Evolutionary conservation across 768 basidiomycete species (phyloP), one percentile per base, ranked within the genome.

Genomic region (Xanthoconium stramineum): DNA sequence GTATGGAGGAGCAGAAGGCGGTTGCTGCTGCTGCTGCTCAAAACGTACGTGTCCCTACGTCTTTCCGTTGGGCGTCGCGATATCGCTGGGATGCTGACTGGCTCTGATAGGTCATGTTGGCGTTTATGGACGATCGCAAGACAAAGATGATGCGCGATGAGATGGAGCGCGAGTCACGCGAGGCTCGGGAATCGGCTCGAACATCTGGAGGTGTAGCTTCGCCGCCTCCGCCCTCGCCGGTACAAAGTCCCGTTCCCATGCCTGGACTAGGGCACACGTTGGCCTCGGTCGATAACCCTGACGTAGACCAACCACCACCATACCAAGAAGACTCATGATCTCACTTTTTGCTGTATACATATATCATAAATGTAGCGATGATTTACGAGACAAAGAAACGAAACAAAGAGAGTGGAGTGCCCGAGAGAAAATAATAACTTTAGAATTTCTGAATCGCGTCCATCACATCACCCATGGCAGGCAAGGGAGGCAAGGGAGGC

Each of bases 91-190:
- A 24, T 24, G 24, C 24, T 24, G 24, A 24, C 24, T 10, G 13
- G 10, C 17, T 38, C 11, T 24, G 17, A 43, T 59, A 92, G 91
- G 84, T 88, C n/a, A 89, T 84, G 67, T 70, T 91, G 48, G 86
- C 86, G 2, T 92, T 83, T 66, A 77, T 91, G 64, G 91, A 94
- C 46, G 91, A 94, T 65, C 80, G 91, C 49, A 85, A 77, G 64
- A 71, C 74, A 1, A 86, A 84, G 63, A 68, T 72, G 62, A 50
- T 80, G 56, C 71, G 69, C 9, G 83, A 90, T 56, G 75, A 86
- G 62, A 76, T 82, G 60, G 89, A 92, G 59, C 80, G 72, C 65
- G 74, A 82, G 57, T 72, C 68, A 48, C 73, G 83, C 43, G 74
- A 65, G 52, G 79, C 78, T 42, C 74, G 76, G 46, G 74, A 69